phyloP scores from a whole-genome alignment of 2,329 filamentous ascomycete genomes.

The Alternaria brassicae region DNA sequence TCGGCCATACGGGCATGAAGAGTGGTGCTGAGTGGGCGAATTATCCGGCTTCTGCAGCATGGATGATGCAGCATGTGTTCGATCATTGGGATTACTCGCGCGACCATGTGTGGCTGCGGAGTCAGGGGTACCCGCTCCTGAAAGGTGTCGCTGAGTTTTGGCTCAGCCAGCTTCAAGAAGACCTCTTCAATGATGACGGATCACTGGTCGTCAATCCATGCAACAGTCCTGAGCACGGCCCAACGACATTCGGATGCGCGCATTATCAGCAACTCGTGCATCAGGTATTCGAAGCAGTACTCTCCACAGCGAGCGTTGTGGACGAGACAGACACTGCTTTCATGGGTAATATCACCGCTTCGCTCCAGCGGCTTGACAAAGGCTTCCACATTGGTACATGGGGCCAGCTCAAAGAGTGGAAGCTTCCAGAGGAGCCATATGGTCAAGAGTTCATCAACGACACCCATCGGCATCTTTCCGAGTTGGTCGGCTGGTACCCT shows the following conservation, averaged over 20 bases:
- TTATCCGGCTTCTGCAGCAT: slow-evolving; percentile 60
- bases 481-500: slow-evolving; percentile 65
- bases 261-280: slow-evolving; percentile 62
- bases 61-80: slow-evolving; percentile 68
- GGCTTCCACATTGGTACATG: slow-evolving; percentile 58
- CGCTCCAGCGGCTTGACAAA: slow-evolving; percentile 58
- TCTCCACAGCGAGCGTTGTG: slow-evolving; percentile 27
- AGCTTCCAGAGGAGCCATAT: slow-evolving; percentile 48
- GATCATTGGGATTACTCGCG: slow-evolving; percentile 64
- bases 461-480: slow-evolving; percentile 62
- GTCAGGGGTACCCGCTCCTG: slow-evolving; percentile 60
- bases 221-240: slow-evolving; percentile 65
- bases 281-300: slow-evolving; percentile 47
- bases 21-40: slow-evolving; percentile 54
- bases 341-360: slow-evolving; percentile 47
- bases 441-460: slow-evolving; percentile 54
- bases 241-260: slow-evolving; percentile 60
- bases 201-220: slow-evolving; percentile 65
- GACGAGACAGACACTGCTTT: slow-evolving; percentile 45
- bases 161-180: slow-evolving; percentile 61
- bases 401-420: slow-evolving; percentile 61
- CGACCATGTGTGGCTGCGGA: slow-evolving; percentile 55
- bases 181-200: slow-evolving; percentile 59
- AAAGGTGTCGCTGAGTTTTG: slow-evolving; percentile 64
- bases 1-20: slow-evolving; percentile 63